Evolutionary conservation across 192 early-diverging fungal species (phyloP), one percentile per base, ranked within the genome.

Genomic region (Backusella macrospora): DNA sequence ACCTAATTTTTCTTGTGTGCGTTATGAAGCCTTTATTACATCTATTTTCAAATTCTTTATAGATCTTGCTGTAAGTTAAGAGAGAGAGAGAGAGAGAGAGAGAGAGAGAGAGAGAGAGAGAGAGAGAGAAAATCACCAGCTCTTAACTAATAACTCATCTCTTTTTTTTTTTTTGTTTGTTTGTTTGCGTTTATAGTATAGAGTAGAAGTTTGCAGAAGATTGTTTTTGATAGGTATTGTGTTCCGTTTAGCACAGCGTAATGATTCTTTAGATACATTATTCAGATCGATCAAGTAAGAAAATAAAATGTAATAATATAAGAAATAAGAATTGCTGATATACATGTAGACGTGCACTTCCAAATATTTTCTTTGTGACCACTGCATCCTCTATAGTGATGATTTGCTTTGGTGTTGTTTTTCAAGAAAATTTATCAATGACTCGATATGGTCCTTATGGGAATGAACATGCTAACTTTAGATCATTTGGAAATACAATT

Each of bases 331-430:
- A 21, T 18, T 38, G 14, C 16, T 46, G 12, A 47, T 66, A 49
- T 64, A 2, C 9, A 13, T 43, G 12, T 64, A 78, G 76, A 39
- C 39, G 68, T 55, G 65, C 76, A 21, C 23, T 78, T 6, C 71
- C 71, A 42, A 67, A 66, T 18, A 73, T 78, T 9, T 29, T 73
- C 9, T 73, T 73, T 62, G 71, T 78, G 5, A 62, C 70, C 38
- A 49, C 42, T 43, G 76, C 55, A 14, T 71, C 68, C 37, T 26
- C 23, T 29, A 40, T 78, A 23, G 43, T 73, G 4, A 43, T 73
- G 26, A 43, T 78, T 38, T 68, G 65, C 7, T 78, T 78, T 69
- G 64, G 66, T 13, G 72, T 78, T 14, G 64, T 72, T 8, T 78
- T 78, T 45, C 65, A 78, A 38, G 71, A 78, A 18, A 38, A 73